phyloP scores from a whole-genome alignment of 139 green algal genomes.

The Asterochloris sp. region DNA sequence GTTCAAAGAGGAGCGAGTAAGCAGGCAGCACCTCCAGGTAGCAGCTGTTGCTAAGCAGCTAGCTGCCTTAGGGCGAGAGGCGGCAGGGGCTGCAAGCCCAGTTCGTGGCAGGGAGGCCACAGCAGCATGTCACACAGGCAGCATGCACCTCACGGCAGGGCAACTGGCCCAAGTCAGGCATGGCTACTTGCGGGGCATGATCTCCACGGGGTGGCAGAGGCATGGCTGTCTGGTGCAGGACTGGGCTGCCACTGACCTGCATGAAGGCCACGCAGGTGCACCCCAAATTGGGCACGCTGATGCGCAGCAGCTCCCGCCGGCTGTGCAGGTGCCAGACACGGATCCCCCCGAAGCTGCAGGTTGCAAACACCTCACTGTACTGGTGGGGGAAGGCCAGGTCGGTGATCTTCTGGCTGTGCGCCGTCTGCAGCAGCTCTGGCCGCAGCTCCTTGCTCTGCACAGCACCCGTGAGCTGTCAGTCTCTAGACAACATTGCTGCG shows the following conservation, averaged over 20 bases:
- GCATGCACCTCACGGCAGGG: no score
- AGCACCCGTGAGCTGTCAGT: neutral
- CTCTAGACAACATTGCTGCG: neutral
- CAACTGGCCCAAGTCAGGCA: no score
- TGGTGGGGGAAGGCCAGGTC: constrained; percentile 66
- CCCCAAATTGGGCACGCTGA: constrained; percentile 72
- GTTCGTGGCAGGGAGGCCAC: no score
- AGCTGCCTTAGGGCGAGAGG: no score
- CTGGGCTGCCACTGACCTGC: constrained; percentile 17
- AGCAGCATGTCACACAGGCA: no score
- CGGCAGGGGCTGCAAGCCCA: no score
- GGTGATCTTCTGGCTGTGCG: constrained; percentile 64
- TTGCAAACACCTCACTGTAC: constrained; percentile 76
- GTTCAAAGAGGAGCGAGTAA: no score
- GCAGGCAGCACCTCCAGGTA: no score
- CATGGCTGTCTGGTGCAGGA: neutral
- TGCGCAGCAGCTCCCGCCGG: constrained; percentile 78
- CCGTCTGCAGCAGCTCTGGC: constrained; percentile 68
- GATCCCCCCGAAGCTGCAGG: constrained; percentile 58
- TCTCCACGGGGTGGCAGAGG: neutral
- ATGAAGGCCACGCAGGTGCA: constrained; percentile 75
- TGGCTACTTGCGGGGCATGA: neutral
- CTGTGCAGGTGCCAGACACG: constrained; percentile 73
- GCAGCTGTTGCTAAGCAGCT: no score
- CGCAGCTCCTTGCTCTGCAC: constrained; percentile 39